Percentiles rank a stretch among this genome's conserved stretches.
These are phyloP conservation scores for Lactarius psammicola DNA, from an alignment of 768 basidiomycete genomes.

Conservation along the genomic window DNA sequence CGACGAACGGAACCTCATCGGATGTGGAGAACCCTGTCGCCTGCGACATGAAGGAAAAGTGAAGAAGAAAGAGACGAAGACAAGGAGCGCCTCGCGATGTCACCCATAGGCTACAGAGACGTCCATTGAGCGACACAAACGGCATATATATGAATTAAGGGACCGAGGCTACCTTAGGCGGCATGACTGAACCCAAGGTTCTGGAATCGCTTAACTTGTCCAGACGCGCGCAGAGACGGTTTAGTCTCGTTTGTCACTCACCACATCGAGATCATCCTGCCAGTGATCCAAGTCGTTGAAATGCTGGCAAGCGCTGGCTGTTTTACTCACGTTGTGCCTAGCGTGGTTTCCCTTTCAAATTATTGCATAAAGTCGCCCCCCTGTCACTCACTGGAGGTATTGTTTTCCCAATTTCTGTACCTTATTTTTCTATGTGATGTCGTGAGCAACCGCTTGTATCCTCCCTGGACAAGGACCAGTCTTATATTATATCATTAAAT, in stretches of 20 bases:
- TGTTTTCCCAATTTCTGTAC: not conserved
- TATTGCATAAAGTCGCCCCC: not conserved
- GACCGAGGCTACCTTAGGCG: not conserved
- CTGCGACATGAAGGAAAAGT: constrained; percentile 17
- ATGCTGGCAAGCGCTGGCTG: not conserved
- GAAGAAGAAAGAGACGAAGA: constrained; percentile 12
- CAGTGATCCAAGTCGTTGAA: not conserved
- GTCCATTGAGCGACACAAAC: constrained; percentile 1
- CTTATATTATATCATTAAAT: not conserved
- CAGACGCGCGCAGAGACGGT: not conserved
- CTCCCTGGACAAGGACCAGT: not conserved
- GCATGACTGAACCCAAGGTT: not conserved
- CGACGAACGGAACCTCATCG: constrained; percentile 1
- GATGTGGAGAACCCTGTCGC: not conserved
- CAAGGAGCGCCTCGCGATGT: constrained; percentile 10
- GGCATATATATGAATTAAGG: not conserved
- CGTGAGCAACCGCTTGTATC: not conserved
- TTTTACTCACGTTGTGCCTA: not conserved
- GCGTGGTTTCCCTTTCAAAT: not conserved
- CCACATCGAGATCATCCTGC: not conserved
- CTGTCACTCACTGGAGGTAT: not conserved
- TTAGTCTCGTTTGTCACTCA: not conserved
- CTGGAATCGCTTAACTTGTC: not conserved
- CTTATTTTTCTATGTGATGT: not conserved
- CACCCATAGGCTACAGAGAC: constrained; percentile 2